Conservation (phyloP, 305 asterid species). For the Fraxinus velutina region DNA sequence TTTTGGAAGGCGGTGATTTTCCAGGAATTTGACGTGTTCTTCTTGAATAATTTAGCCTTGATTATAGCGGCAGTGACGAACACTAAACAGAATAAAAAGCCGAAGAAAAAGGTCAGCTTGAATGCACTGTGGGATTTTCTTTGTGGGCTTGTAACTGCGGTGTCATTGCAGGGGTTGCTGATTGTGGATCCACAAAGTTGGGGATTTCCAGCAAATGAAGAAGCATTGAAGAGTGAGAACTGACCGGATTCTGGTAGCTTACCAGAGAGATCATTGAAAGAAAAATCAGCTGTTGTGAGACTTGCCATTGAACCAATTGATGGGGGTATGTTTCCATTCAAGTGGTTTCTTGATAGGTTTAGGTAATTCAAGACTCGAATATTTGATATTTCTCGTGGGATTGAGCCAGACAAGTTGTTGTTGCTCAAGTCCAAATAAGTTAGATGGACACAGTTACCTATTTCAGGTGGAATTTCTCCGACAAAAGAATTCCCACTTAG, state of each 20-base stretch:
- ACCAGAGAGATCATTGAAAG: conserved; percentile 82
- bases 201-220: conserved; percentile 78
- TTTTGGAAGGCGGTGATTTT: conserved; percentile 80
- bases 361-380: conserved; percentile 67
- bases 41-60: conserved; percentile 79
- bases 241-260: conserved; percentile 84
- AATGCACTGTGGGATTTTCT: conserved; percentile 46
- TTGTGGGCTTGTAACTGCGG: conserved; percentile 15
- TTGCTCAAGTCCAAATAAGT: conserved; percentile 77
- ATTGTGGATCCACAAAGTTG: conserved; percentile 60
- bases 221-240: conserved; percentile 69
- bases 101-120: conserved; percentile 75
- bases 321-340: conserved; percentile 55
- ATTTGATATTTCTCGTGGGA: conserved; percentile 59
- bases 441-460: conserved; percentile 62
- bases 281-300: conserved; percentile 86
- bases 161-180: conserved; percentile 60
- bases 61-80: conserved; percentile 69
- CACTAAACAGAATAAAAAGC: conserved; percentile 57
- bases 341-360: conserved; percentile 77
- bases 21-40: conserved; percentile 49
- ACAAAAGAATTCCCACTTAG: conserved; percentile 55
- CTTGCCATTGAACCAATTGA: conserved; percentile 68
- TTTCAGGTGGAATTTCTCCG: conserved; percentile 70
- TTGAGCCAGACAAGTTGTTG: conserved; percentile 63